Percentiles rank a stretch among this genome's conserved stretches.
Evolutionary conservation across 2,329 filamentous ascomycete genomes (phyloP).

Genomic region (Chaetothyriales sp.): DNA sequence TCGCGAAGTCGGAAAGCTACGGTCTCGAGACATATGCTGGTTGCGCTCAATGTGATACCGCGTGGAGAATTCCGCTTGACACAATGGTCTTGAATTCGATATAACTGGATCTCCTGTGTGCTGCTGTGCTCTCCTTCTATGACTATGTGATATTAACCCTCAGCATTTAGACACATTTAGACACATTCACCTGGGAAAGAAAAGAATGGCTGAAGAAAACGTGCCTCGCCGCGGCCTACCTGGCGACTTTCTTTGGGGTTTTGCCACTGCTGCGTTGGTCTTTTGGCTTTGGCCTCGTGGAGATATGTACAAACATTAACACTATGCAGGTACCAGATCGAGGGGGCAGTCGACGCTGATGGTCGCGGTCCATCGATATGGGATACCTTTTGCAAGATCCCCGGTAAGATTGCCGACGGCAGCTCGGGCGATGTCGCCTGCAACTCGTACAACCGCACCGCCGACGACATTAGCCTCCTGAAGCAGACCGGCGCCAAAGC

Average conservation of each 20-base stretch:
- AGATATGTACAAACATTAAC: not conserved
- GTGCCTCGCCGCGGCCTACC: constrained; percentile 34
- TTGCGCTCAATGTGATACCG: no score
- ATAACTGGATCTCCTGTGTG: not conserved
- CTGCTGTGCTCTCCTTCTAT: no score
- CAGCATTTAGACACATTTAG: no score
- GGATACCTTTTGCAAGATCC: constrained; percentile 72
- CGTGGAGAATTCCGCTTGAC: no score
- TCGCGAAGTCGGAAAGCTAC: not conserved
- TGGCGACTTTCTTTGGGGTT: constrained; percentile 62
- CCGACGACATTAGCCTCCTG: constrained; percentile 61
- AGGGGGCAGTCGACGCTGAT: constrained; percentile 59
- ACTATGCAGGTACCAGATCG: constrained; percentile 61
- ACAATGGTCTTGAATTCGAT: not conserved
- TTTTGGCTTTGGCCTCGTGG: constrained; percentile 19
- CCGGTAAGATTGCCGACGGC: constrained; percentile 69
- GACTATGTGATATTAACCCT: no score
- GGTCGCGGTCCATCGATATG: constrained; percentile 73
- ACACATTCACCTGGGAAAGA: no score
- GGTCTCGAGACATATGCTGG: no score
- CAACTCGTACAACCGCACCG: constrained; percentile 70
- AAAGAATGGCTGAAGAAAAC: constrained; percentile 10
- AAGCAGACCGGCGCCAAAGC: constrained; percentile 56
- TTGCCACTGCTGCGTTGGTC: constrained; percentile 55
- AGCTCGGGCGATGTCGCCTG: constrained; percentile 63